These are phyloP conservation scores for Plasmodium knowlesi DNA, from an alignment of 169 alveolate genomes.

Conservation along the genomic window DNA sequence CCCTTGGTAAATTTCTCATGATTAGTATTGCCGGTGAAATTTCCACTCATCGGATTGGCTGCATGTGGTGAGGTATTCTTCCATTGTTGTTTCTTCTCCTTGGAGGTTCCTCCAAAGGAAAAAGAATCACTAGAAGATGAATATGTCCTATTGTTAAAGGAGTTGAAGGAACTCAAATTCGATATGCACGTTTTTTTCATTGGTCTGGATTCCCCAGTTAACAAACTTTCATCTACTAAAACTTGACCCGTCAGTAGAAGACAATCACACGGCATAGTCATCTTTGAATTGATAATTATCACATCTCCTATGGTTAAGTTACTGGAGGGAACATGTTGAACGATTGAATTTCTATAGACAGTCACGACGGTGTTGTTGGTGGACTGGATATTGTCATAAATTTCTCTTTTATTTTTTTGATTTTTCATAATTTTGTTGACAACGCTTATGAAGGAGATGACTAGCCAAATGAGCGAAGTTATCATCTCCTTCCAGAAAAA, in stretches of 20 bases:
- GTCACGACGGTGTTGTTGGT: slow-evolving; percentile 76
- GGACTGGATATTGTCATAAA: slow-evolving; percentile 77
- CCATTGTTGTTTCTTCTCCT: not conserved
- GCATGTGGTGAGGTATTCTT: not conserved
- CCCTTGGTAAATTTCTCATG: not conserved
- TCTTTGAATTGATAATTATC: slow-evolving; percentile 78
- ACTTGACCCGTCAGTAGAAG: slow-evolving; percentile 87
- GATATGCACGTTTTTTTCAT: slow-evolving; percentile 85
- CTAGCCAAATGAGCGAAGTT: slow-evolving; percentile 84
- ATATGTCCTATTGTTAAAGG: not conserved
- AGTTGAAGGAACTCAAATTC: slow-evolving; percentile 63
- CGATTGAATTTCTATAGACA: slow-evolving; percentile 81
- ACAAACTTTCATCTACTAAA: slow-evolving; percentile 88
- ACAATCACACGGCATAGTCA: slow-evolving; percentile 90
- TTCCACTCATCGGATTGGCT: not conserved
- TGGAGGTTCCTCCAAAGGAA: not conserved
- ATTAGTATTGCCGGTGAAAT: not conserved
- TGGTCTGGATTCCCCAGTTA: slow-evolving; percentile 92
- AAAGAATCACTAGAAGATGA: not conserved
- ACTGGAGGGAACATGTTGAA: slow-evolving; percentile 80
- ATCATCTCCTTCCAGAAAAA: slow-evolving; percentile 84
- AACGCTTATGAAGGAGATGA: slow-evolving; percentile 78
- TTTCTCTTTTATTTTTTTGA: slow-evolving; percentile 83
- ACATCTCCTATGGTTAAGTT: slow-evolving; percentile 87
- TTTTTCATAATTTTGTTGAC: slow-evolving; percentile 81